Base-by-base conservation (phyloP, 441 rosid species). In the Macaranga tanarius region DNA sequence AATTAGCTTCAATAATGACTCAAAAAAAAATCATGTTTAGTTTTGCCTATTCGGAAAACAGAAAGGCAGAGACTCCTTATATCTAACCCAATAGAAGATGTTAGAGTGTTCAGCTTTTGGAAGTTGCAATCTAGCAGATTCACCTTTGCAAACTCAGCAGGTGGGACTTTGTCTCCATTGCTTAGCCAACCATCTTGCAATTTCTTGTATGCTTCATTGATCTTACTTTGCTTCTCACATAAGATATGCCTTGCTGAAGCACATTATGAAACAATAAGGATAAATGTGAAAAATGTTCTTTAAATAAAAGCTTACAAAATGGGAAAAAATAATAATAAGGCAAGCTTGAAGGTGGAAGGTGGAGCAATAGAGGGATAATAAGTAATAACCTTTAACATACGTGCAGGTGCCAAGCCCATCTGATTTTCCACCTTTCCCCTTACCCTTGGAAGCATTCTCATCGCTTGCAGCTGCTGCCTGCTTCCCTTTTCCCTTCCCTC, bases 371-470 rank as follows among this genome's bases (percentile, higher is more conserved):
- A 15, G 55, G 44, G 5, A 4, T 1, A 60, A 26, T 56, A 22
- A 95, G 1, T 1, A 60, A 26, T 56, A 22, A 95, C 99, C 99
- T 91, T 92, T 95, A 69, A 95, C 97, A 73, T 92, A 92, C 28
- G 99, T 95, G 86, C 99, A 95, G 52, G 99, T 95, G 48, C 99
- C 96, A 2, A 92, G 97, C 61, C 97, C 98, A 79, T 95, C 96
- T 1, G 90, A 85, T 83, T 95, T 95, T 56, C 96, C 95, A n/a
- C 85, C 80, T 84, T 95, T 95, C 59, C 99, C 99, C 86, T 95
- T 95, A 23, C 99, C 98, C 87, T 92, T 89, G 7, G 98, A 78
- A 80, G 83, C 76, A 38, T 70, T 76, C 66, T 89, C 98, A 59
- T 91, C 98, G 66, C 93, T 83, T n/a, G 88, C 86, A 78, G 87